Evolutionary conservation across 495 filamentous ascomycete species (phyloP).

Genomic region (Lentithecium fluviatile): DNA sequence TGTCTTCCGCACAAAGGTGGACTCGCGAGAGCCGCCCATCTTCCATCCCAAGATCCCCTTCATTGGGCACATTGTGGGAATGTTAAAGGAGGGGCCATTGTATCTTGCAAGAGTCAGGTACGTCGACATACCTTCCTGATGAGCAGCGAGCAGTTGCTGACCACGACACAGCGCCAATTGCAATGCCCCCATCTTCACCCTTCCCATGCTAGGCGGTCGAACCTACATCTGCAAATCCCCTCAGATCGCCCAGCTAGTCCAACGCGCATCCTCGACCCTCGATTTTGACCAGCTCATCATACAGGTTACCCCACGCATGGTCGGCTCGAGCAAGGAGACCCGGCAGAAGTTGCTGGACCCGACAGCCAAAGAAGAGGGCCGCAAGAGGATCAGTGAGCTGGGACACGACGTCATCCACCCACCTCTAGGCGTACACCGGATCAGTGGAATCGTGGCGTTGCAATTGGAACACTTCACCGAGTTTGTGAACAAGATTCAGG

Average conservation of each 20-base stretch:
- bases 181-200: constrained; percentile 44
- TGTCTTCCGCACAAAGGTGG: constrained; percentile 16
- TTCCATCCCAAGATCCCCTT: constrained; percentile 45
- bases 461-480: constrained; percentile 32
- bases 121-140: background rate
- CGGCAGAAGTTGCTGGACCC: constrained; percentile 23
- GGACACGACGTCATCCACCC: constrained; percentile 34
- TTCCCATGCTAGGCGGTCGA: constrained; percentile 47
- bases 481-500: constrained; percentile 15
- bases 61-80: constrained; percentile 49
- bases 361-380: constrained; percentile 19
- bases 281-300: constrained; percentile 43
- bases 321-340: constrained; percentile 26
- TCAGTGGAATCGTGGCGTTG: constrained; percentile 44
- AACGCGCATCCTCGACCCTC: constrained; percentile 46
- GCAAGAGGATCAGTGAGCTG: constrained; percentile 24
- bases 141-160: no score
- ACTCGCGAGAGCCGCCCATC: constrained; percentile 50
- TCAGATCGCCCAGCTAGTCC: constrained; percentile 45
- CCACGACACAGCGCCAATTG: constrained; percentile 12
- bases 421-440: constrained; percentile 21
- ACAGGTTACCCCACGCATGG: constrained; percentile 30
- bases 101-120: constrained; percentile 40
- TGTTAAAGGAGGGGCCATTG: constrained; percentile 43
- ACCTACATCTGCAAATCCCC: constrained; percentile 50